Evolutionary conservation across 768 basidiomycete species (phyloP).

Genomic region (Cystobasidiopsis lactophilus): DNA sequence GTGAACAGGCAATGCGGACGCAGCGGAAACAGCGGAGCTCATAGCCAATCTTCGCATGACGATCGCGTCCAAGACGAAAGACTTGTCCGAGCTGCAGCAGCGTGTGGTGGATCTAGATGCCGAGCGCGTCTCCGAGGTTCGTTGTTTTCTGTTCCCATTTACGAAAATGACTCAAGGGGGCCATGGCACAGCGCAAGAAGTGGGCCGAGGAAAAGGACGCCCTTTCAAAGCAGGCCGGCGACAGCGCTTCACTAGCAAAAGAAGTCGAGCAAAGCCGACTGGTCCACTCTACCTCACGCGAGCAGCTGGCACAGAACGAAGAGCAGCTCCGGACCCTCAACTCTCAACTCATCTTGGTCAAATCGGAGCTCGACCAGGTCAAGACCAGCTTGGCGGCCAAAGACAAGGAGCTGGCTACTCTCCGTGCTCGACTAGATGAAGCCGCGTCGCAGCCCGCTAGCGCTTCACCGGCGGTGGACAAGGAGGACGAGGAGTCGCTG

Average conservation of each 20-base stretch:
- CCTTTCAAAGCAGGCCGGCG: neutral
- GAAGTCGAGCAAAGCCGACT: too few species aligned
- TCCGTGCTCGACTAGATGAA: too few species aligned
- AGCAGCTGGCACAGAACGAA: neutral
- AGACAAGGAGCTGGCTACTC: neutral
- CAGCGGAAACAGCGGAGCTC: conserved; percentile 53
- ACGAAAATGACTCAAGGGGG: conserved; percentile 26
- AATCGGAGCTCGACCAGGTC: neutral
- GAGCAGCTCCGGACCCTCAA: neutral
- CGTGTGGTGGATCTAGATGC: conserved; percentile 12
- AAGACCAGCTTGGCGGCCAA: neutral
- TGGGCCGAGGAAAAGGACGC: neutral
- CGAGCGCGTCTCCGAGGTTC: conserved; percentile 18
- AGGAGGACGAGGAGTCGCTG: conserved; percentile 34
- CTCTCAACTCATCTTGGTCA: neutral
- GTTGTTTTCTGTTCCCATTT: neutral
- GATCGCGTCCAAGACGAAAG: conserved; percentile 48
- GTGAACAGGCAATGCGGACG: conserved; percentile 27
- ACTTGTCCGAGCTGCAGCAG: conserved; percentile 26
- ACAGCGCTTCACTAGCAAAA: too few species aligned
- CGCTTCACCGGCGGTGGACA: neutral
- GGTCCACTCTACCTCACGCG: too few species aligned
- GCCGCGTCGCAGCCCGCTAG: conserved; percentile 5
- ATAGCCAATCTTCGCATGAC: conserved; percentile 64
- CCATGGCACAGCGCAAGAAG: conserved; percentile 24